phyloP scores from a whole-genome alignment of 768 basidiomycete species.

The Tylopilus rubrobrunneus region DNA sequence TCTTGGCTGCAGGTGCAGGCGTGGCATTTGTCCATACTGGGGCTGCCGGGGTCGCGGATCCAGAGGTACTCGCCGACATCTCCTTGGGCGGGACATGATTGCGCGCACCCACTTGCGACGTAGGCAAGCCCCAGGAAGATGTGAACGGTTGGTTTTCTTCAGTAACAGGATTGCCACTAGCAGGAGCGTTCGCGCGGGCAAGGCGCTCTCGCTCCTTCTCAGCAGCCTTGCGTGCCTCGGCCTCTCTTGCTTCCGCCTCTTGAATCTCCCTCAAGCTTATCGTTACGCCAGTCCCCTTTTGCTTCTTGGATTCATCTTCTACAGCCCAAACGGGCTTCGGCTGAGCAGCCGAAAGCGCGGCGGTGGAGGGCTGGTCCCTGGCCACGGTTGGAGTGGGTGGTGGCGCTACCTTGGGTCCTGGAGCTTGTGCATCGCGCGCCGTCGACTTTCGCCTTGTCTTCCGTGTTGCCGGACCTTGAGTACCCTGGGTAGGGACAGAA shows the following conservation, averaged over 20 bases:
- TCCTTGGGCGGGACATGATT: slow-evolving; percentile 42
- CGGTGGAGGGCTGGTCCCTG: slow-evolving; percentile 25
- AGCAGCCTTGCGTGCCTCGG: slow-evolving; percentile 69
- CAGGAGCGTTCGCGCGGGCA: slow-evolving; percentile 41
- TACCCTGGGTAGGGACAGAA: slow-evolving; percentile 9
- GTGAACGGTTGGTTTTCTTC: slow-evolving; percentile 64
- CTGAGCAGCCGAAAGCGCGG: slow-evolving; percentile 20
- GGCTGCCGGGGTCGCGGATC: slow-evolving; percentile 30
- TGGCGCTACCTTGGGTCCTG: slow-evolving; percentile 17
- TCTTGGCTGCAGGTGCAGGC: slow-evolving; percentile 60
- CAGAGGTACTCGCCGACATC: slow-evolving; percentile 15
- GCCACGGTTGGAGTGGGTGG: slow-evolving; percentile 1
- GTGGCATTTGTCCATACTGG: slow-evolving; percentile 74
- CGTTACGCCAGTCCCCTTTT: slow-evolving; percentile 39
- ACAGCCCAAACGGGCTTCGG: slow-evolving; percentile 62
- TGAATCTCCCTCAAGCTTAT: slow-evolving; percentile 91
- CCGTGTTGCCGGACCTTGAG: slow-evolving; percentile 21
- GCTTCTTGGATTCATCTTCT: slow-evolving; percentile 65
- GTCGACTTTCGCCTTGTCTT: slow-evolving; percentile 27
- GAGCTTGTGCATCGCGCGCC: slow-evolving; percentile 22
- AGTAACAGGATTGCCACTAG: slow-evolving; percentile 31
- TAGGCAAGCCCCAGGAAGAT: slow-evolving; percentile 82
- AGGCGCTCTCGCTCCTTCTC: slow-evolving; percentile 69
- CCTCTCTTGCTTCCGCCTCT: slow-evolving; percentile 82
- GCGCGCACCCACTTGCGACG: slow-evolving; percentile 70